Base-by-base conservation (phyloP, 257 asterid species). In the Primulina eburnea region DNA sequence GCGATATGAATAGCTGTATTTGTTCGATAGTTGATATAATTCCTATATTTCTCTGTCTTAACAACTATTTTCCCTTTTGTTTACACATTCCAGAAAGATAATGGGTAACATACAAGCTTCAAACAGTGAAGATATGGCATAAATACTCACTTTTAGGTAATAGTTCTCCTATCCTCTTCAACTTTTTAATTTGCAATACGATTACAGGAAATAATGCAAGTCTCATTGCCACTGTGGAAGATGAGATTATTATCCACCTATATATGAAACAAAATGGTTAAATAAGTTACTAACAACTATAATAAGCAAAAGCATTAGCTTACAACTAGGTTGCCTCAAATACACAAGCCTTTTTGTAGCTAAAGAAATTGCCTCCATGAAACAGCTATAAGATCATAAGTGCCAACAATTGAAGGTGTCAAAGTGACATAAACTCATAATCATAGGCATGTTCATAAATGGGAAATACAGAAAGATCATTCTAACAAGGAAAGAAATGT, bases 221-320 rank as follows among this genome's bases (percentile, higher is more conserved):
- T 74, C 97, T 82, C 84, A 86, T 71, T 14, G 85, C 87, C 77
- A 94, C 65, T 1, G 97, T 83, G 61, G 95, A 89, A 1, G 95
- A 84, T 20, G 88, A 86, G 57, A 94, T 91, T 65, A 86, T 73
- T 58, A 88, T 30, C 99, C 99, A 94, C 97, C 99, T 91, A 76
- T 89, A 76, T 85, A 80, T 50, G 61, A 71, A 59, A 52, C 71
- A 71, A 56, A 61, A 64, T 55, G 71, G 58, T 71, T 69, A 30
- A 24, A 38, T 66, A 40, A 60, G 66, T 47, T 68, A 59, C 58
- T 55, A 64, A 30, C 59, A 60, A 70, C 30, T 26, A 60, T n/a
- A 61, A 9, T 26, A 40, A 20, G 18, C 50, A 62, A 60, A 60
- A 56, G 43, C 24, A 47, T 7, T 8, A 37, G 43, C 10, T 37